phyloP scores from a whole-genome alignment of 176 grass and related monocot species.

The Stipa capillata region DNA sequence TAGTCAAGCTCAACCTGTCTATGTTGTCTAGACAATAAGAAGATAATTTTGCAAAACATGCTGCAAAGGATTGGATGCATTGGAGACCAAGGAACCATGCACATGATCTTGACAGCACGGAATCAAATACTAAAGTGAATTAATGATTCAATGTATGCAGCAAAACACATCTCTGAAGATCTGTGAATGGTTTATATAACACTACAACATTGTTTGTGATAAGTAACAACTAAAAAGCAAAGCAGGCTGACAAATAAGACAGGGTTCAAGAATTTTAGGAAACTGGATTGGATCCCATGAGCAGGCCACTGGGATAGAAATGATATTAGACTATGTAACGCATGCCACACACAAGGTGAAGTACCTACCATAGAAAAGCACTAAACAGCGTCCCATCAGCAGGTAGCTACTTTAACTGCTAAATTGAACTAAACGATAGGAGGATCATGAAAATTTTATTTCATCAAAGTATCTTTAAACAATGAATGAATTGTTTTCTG shows the following conservation, averaged over 20 bases:
- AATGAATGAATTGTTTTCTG: neutral
- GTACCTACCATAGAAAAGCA: neutral
- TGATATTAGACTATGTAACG: neutral
- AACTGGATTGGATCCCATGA: neutral
- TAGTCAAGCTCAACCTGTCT: neutral
- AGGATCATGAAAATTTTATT: neutral
- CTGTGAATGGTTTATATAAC: neutral
- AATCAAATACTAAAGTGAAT: neutral
- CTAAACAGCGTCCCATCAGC: neutral
- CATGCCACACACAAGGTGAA: neutral
- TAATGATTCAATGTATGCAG: neutral
- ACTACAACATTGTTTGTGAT: neutral
- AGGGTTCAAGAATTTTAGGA: neutral
- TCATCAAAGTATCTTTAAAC: neutral
- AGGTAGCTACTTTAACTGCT: neutral
- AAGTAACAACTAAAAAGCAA: neutral
- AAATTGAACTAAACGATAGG: neutral
- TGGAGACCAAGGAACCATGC: neutral
- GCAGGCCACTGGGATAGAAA: neutral
- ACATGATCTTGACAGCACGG: neutral
- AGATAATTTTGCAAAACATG: neutral
- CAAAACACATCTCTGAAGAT: neutral
- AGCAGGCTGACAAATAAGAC: neutral
- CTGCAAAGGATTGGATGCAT: neutral
- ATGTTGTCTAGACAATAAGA: neutral